Base-by-base conservation (phyloP, 2,329 filamentous ascomycete genomes). In the Cladophialophora bantiana region DNA sequence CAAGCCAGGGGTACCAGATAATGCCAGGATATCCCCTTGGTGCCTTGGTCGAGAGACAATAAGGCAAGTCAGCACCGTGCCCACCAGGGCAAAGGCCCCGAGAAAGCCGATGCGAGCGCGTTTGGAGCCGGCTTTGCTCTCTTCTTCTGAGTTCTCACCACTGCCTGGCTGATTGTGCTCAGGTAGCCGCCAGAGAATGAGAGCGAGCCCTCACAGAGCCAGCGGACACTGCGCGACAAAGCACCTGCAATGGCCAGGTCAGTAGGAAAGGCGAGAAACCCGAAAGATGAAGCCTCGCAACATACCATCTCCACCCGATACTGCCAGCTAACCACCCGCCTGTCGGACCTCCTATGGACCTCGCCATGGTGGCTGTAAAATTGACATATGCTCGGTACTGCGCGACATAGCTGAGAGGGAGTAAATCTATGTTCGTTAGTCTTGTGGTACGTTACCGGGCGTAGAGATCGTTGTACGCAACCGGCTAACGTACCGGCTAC, bases 281-380 rank as follows among this genome's bases (percentile, higher is more conserved):
- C 9, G 34, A 35, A 35, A 35, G 4, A 9, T 9, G 34, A 35
- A 35, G 34, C 34, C 34, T 9, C 9, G 34, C 34, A 9, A 35
- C 34, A 35, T 13, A 54, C 18, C 13, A 89, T 75, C 88, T 79
- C 89, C 88, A 91, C 15, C 88, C 88, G 10, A 90, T 81, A 0
- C 83, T 83, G 68, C 90, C 86, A 0, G 86, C 84, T 1, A 90
- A 75, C 73, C 82, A 85, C 1, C 88, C 89, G 1, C 88, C 89
- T 0, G 89, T 64, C 0, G 84, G 83, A 1, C 84, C 84, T 34
- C 85, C 85, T 26, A 83, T 76, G 68, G 80, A 82, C 6, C 83
- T 77, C 10, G 83, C 84, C 0, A 81, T 78, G 0, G 83, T 85
- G 68, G 81, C 79, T 12, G 81, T 75, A 15, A 85, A 77, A 62